A percentile compares a stretch with the other conserved stretches of the same genome.
Evolutionary conservation across 78 protist species (phyloP).

Genomic region (Dictyostelium intermedium): DNA sequence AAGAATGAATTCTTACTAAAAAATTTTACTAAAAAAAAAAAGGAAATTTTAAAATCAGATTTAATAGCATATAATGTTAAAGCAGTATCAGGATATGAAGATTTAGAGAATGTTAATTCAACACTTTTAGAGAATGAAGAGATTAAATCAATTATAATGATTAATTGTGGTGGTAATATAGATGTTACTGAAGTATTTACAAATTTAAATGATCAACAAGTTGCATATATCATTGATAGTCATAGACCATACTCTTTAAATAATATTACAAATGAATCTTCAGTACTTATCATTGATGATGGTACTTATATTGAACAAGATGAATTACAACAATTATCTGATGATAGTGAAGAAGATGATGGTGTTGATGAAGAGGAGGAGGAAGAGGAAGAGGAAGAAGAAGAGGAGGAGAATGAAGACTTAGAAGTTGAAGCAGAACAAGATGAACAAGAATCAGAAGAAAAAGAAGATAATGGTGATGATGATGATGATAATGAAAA

Average conservation of each 20-base stretch:
- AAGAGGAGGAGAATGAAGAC: not conserved
- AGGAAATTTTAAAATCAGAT: constrained; percentile 78
- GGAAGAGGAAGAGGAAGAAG: constrained; percentile 10
- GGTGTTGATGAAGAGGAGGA: constrained; percentile 10
- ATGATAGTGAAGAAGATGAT: constrained; percentile 1
- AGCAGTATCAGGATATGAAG: constrained; percentile 26
- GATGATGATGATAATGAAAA: not conserved
- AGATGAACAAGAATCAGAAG: not conserved
- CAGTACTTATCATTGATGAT: constrained; percentile 51
- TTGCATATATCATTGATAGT: constrained; percentile 59
- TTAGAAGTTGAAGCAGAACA: not conserved
- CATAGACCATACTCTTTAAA: constrained; percentile 63
- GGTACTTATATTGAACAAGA: constrained; percentile 33
- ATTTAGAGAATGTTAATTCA: constrained; percentile 24
- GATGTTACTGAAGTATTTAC: constrained; percentile 30
- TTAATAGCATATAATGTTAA: constrained; percentile 39
- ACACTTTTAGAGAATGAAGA: constrained; percentile 47
- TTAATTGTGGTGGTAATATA: constrained; percentile 79
- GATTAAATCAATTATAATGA: constrained; percentile 43
- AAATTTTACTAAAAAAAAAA: not conserved
- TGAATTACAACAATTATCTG: not conserved
- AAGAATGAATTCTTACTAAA: no score
- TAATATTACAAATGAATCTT: constrained; percentile 12
- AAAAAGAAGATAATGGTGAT: not conserved
- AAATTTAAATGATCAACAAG: constrained; percentile 35